Conservation (phyloP, 306 rosid genomes). For the Rosa multiflora region DNA sequence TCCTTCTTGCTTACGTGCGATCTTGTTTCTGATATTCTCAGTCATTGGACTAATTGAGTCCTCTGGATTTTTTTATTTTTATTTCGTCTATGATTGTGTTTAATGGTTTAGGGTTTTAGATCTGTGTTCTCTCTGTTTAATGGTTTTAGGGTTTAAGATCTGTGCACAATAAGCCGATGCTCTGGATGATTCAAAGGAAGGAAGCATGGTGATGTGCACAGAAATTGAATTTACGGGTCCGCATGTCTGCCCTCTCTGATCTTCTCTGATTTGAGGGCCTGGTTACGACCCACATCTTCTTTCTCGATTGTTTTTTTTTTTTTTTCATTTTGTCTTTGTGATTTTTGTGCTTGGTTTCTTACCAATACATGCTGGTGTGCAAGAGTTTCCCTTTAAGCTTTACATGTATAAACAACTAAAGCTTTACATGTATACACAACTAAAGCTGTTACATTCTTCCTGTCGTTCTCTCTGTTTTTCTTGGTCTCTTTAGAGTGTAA, state of each 20-base stretch:
- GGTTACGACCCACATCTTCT: slow-evolving; percentile 68
- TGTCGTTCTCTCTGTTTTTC: neutral
- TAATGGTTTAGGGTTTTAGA: neutral
- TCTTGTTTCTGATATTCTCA: neutral
- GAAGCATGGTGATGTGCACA: slow-evolving; percentile 86
- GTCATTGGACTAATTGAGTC: neutral
- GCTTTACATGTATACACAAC: too few relatives aligned
- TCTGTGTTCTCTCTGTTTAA: slow-evolving; percentile 10
- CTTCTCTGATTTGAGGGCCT: slow-evolving; percentile 84
- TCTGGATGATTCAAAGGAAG: slow-evolving; percentile 73
- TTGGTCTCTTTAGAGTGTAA: too few relatives aligned
- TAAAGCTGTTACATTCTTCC: too few relatives aligned
- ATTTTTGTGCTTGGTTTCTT: neutral
- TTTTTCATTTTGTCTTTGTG: too few relatives aligned
- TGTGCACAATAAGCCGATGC: slow-evolving; percentile 99
- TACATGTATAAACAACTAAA: too few relatives aligned
- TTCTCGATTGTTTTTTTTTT: neutral
- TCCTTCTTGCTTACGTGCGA: neutral
- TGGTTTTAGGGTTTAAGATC: neutral
- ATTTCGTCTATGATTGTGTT: neutral
- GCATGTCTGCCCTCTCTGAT: slow-evolving; percentile 91
- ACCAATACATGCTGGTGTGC: neutral
- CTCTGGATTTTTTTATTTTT: too few relatives aligned
- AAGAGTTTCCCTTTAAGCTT: too few relatives aligned
- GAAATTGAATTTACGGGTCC: slow-evolving; percentile 60